Evolutionary conservation across 306 rosid species (phyloP).

Genomic region (Castanea sativa): DNA sequence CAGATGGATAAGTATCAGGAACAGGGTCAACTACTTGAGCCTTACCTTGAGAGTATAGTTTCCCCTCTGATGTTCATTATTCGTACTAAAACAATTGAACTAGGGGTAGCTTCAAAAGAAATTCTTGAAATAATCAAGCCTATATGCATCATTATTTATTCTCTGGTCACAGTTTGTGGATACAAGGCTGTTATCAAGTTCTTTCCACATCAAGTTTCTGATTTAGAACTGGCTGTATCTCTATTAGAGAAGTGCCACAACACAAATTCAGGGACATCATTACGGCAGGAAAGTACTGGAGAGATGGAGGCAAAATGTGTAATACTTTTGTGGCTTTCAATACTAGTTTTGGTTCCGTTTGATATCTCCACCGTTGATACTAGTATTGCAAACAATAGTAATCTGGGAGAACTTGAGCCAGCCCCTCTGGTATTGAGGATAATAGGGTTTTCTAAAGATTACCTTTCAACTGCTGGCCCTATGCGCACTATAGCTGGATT

Average conservation of each 20-base stretch:
- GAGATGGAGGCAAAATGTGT: conserved; percentile 94
- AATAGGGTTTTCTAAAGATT: conserved; percentile 77
- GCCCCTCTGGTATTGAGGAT: conserved; percentile 84
- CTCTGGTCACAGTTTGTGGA: conserved; percentile 82
- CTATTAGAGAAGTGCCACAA: conserved; percentile 74
- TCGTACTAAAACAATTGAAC: conserved; percentile 64
- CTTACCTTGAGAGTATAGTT: conserved; percentile 85
- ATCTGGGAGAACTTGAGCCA: conserved; percentile 51
- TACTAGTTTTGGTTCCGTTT: conserved; percentile 91
- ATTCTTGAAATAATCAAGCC: conserved; percentile 78
- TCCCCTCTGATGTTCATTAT: conserved; percentile 76
- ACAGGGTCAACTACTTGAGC: conserved; percentile 92
- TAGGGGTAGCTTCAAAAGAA: conserved; percentile 54
- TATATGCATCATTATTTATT: conserved; percentile 67
- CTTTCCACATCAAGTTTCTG: conserved; percentile 95
- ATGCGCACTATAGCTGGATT: conserved; percentile 90
- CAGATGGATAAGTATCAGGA: conserved; percentile 98
- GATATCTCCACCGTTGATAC: conserved; percentile 87
- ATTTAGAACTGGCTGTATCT: conserved; percentile 90
- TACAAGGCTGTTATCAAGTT: conserved; percentile 86
- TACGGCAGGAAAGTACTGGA: conserved; percentile 85
- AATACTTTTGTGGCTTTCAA: conserved; percentile 86
- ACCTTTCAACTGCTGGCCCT: conserved; percentile 81
- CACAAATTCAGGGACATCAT: conserved; percentile 50
- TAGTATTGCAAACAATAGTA: conserved; percentile 55